These are phyloP conservation scores for Hemisphaericaspora lyxosophila DNA, from an alignment of 1,139 yeast species.

Conservation along the genomic window DNA sequence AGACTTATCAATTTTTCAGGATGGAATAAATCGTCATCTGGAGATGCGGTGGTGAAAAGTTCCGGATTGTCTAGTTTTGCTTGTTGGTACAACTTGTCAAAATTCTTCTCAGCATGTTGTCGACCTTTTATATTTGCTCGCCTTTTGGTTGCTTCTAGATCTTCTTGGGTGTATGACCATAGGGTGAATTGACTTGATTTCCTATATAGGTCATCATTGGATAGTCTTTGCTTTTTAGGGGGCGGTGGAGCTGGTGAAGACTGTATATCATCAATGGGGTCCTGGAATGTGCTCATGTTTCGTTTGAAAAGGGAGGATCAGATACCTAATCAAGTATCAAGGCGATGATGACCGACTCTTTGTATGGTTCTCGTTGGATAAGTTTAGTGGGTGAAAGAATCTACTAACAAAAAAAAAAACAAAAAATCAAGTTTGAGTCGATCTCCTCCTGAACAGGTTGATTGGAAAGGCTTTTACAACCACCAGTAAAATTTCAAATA, in stretches of 20 bases:
- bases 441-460: too few relatives aligned
- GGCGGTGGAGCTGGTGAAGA: slow-evolving; percentile 4
- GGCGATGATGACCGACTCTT: too few relatives aligned
- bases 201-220: slow-evolving; percentile 83
- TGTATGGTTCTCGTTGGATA: too few relatives aligned
- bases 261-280: background rate
- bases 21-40: slow-evolving; percentile 30
- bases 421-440: too few relatives aligned
- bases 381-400: too few relatives aligned
- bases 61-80: slow-evolving; percentile 32
- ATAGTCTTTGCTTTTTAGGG: slow-evolving; percentile 26
- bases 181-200: slow-evolving; percentile 77
- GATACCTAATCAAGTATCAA: too few relatives aligned
- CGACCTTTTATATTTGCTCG: slow-evolving; percentile 56
- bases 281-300: too few relatives aligned
- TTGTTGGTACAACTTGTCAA: slow-evolving; percentile 23
- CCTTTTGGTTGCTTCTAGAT: slow-evolving; percentile 47
- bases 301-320: too few relatives aligned
- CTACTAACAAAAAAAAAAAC: too few relatives aligned
- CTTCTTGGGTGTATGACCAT: slow-evolving; percentile 77
- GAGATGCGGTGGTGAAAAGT: slow-evolving; percentile 24
- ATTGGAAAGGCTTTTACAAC: too few relatives aligned
- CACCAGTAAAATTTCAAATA: too few relatives aligned
- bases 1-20: slow-evolving; percentile 38
- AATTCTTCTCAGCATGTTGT: slow-evolving; percentile 37